Evolutionary conservation across 805 yeast species (phyloP).

Genomic region (Lachancea meyersii): DNA sequence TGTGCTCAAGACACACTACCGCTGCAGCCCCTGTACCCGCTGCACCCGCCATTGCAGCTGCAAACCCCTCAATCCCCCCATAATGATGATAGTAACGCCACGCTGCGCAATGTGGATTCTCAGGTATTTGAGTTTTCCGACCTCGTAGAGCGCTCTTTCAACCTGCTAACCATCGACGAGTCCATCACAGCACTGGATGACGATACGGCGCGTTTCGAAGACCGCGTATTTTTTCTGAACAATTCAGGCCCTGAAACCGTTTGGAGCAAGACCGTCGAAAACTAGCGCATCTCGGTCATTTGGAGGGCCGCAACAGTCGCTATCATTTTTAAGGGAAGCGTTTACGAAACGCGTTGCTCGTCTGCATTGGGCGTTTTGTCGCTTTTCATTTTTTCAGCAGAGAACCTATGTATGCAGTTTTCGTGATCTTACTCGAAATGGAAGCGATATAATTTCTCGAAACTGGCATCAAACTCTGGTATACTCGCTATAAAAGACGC

Average conservation of each 20-base stretch:
- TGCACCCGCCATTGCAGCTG: too few species aligned
- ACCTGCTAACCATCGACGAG: conserved; percentile 1
- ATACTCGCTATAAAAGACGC: conserved; percentile 3
- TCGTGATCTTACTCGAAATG: conserved; percentile 11
- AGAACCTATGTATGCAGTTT: conserved; percentile 1
- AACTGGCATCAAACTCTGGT: neutral
- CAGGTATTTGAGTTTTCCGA: conserved; percentile 6
- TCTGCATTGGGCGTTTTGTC: conserved; percentile 1
- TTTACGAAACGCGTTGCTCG: neutral
- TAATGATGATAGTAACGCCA: neutral
- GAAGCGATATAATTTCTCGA: conserved; percentile 8
- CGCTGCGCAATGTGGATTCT: conserved; percentile 1
- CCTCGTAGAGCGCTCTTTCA: conserved; percentile 7
- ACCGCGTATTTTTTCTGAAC: neutral
- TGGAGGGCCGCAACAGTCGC: neutral
- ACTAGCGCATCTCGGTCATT: neutral
- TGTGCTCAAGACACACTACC: neutral
- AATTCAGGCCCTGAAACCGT: conserved; percentile 3
- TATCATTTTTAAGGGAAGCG: neutral
- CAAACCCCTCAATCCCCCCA: too few species aligned
- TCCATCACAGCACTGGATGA: conserved; percentile 3
- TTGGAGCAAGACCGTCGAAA: conserved; percentile 1
- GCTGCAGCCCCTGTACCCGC: neutral
- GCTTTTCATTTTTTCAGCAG: conserved; percentile 1
- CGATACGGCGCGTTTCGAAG: conserved; percentile 8